Conservation (phyloP, 768 basidiomycete species). For the Leucocoprinus birnbaumii region DNA sequence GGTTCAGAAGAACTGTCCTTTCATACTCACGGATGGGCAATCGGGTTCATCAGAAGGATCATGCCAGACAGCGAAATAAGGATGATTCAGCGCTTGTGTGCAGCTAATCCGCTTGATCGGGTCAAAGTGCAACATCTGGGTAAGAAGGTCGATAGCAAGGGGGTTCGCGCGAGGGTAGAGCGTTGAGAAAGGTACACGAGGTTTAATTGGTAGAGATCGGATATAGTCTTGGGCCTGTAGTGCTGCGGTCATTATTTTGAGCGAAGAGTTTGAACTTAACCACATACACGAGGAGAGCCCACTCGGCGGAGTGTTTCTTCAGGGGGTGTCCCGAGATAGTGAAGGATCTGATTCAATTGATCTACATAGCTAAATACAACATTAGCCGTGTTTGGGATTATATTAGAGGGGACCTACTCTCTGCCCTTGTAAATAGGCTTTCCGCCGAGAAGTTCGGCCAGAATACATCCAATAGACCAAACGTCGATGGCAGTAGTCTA, state of each 20-base stretch:
- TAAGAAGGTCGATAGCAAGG: constrained; percentile 88
- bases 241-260: neutral
- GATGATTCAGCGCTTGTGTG: constrained; percentile 92
- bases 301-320: constrained; percentile 96
- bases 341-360: constrained; percentile 96
- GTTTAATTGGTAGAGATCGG: constrained; percentile 95
- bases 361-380: constrained; percentile 80
- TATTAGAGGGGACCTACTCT: constrained; percentile 57
- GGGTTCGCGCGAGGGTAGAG: constrained; percentile 95
- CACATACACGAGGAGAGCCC: constrained; percentile 84
- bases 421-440: constrained; percentile 97
- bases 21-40: constrained; percentile 64
- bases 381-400: constrained; percentile 3
- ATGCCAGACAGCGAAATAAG: constrained; percentile 96
- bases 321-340: constrained; percentile 96
- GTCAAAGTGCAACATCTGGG: constrained; percentile 92
- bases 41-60: constrained; percentile 93
- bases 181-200: constrained; percentile 86
- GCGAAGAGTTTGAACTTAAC: constrained; percentile 20
- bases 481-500: constrained; percentile 91
- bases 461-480: constrained; percentile 95
- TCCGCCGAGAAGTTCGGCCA: constrained; percentile 89
- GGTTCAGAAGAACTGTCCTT: neutral
- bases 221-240: constrained; percentile 94
- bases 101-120: constrained; percentile 96